A percentile compares a stretch with the other conserved stretches of the same genome.
Evolutionary conservation across 179 eudicot genomes (phyloP).

Genomic region (Sideroxylon spinosum): DNA sequence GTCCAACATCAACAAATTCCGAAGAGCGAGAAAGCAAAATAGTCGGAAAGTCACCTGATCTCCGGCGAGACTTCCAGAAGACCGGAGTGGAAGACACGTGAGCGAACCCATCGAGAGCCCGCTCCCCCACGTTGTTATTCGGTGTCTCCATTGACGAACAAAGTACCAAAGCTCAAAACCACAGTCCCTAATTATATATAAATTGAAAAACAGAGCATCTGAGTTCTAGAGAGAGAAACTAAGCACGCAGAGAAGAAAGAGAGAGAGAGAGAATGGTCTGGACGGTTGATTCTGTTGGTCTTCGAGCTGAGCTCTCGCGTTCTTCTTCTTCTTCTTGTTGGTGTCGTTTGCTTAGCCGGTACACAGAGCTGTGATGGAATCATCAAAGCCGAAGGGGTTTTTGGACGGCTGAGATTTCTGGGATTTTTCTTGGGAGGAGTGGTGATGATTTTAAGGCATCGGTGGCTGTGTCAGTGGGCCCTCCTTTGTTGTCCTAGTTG

Average conservation of each 20-base stretch:
- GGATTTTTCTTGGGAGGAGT: neutral
- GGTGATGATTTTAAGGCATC: conserved; percentile 3
- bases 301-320: neutral
- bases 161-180: neutral
- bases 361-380: conserved; percentile 20
- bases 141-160: conserved; percentile 21
- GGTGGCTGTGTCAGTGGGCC: conserved; percentile 8
- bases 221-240: conserved; percentile 1
- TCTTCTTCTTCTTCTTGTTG: neutral
- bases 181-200: neutral
- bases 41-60: conserved; percentile 36
- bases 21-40: neutral
- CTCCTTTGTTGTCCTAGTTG: neutral
- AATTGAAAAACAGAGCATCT: neutral
- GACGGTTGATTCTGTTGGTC: neutral
- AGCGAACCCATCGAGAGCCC: conserved; percentile 18
- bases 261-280: neutral
- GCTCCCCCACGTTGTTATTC: conserved; percentile 24
- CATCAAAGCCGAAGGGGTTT: neutral
- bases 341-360: conserved; percentile 2
- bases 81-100: conserved; percentile 31
- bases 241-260: conserved; percentile 3
- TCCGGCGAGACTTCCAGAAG: conserved; percentile 69
- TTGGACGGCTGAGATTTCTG: conserved; percentile 29
- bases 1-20: neutral